A percentile compares a stretch with the other conserved stretches of the same genome.
Evolutionary conservation across 176 grass and related monocot genomes (phyloP).

Genomic region (Paspalum vaginatum): DNA sequence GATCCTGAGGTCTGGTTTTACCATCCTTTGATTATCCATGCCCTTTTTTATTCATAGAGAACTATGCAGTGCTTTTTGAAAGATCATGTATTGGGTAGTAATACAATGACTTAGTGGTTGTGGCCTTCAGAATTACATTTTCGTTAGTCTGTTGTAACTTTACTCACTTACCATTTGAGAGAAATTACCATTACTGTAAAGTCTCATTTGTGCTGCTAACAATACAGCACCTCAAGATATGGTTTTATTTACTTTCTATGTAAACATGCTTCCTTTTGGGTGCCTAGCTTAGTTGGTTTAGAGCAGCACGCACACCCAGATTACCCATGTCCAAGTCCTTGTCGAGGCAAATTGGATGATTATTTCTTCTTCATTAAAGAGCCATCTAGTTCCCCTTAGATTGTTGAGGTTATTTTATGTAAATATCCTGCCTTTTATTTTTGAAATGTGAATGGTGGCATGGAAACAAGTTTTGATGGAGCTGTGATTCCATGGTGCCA

Average conservation of each 20-base stretch:
- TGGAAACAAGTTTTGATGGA: constrained; percentile 24
- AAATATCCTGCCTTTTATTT: background rate
- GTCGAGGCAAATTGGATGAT: background rate
- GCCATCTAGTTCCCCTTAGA: background rate
- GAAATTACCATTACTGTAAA: background rate
- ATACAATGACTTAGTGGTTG: constrained; percentile 16
- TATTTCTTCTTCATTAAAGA: background rate
- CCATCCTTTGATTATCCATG: constrained; percentile 12
- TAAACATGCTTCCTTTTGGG: background rate
- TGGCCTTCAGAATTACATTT: background rate
- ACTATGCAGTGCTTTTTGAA: background rate
- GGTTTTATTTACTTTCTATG: background rate
- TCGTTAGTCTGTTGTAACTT: background rate
- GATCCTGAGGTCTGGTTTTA: constrained; percentile 70
- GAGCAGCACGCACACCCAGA: background rate
- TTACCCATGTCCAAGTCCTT: background rate
- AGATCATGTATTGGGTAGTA: constrained; percentile 1
- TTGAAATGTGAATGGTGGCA: constrained; percentile 17
- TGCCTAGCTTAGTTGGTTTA: background rate
- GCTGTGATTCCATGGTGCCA: background rate
- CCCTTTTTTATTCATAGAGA: constrained; percentile 17
- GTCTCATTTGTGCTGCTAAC: background rate
- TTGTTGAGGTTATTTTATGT: no score
- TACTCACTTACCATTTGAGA: constrained; percentile 13
- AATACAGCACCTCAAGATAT: background rate